Evolutionary conservation across 768 basidiomycete species (phyloP).

Genomic region (Pulveroboletus ravenelii): DNA sequence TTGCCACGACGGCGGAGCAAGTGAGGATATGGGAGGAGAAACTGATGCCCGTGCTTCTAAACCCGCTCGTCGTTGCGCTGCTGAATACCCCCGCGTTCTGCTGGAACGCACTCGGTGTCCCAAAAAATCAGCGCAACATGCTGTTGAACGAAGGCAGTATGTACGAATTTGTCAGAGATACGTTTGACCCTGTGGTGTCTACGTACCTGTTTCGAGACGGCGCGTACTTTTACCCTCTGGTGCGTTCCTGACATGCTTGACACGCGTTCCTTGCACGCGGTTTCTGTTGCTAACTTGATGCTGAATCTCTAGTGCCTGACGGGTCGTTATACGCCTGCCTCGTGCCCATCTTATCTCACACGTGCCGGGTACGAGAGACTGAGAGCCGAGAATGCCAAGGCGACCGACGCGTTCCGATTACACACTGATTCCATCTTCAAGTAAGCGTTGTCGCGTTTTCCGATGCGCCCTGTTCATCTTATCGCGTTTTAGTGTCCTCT

Average conservation of each 20-base stretch:
- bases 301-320: conserved; percentile 32
- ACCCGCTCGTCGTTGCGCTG: conserved; percentile 48
- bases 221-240: conserved; percentile 62
- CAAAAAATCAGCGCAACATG: conserved; percentile 62
- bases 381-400: conserved; percentile 41
- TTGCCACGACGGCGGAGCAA: conserved; percentile 53
- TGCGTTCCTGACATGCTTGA: conserved; percentile 19
- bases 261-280: neutral
- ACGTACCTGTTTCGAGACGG: conserved; percentile 53
- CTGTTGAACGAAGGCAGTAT: conserved; percentile 46
- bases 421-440: conserved; percentile 71
- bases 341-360: conserved; percentile 63
- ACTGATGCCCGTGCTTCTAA: conserved; percentile 57
- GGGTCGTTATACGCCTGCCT: conserved; percentile 54
- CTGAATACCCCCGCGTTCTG: conserved; percentile 47
- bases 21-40: conserved; percentile 56
- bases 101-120: conserved; percentile 80
- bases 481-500: conserved; percentile 35
- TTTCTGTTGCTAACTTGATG: neutral
- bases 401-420: conserved; percentile 54
- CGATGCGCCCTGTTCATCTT: neutral
- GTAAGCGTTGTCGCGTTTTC: conserved; percentile 32
- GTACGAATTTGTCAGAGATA: conserved; percentile 49
- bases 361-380: conserved; percentile 54
- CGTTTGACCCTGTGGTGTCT: conserved; percentile 45